Conservation (phyloP, 2,329 filamentous ascomycete genomes). For the Aspergillus tamarii region DNA sequence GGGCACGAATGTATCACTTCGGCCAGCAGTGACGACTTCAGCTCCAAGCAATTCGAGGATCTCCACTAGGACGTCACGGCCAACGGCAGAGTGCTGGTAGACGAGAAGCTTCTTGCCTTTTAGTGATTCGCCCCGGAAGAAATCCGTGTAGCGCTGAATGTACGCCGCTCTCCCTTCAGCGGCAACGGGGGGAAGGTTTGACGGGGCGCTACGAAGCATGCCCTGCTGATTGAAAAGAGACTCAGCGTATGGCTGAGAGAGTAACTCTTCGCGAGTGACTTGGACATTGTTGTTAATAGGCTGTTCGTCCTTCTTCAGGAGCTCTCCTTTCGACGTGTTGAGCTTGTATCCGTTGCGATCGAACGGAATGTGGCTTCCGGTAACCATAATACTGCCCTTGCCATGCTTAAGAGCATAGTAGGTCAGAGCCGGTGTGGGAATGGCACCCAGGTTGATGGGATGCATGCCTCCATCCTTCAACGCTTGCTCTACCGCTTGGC, state of each 20-base stretch:
- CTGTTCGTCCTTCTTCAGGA: slow-evolving; percentile 37
- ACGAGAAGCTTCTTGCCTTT: slow-evolving; percentile 32
- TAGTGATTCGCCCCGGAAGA: slow-evolving; percentile 34
- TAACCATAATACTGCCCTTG: slow-evolving; percentile 41
- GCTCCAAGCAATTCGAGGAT: slow-evolving; percentile 35
- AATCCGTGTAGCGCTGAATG: slow-evolving; percentile 35
- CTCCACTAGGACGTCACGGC: slow-evolving; percentile 36
- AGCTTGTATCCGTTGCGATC: slow-evolving; percentile 41
- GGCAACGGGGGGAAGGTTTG: slow-evolving; percentile 18
- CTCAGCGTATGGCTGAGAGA: slow-evolving; percentile 29
- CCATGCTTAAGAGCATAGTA: slow-evolving; percentile 31
- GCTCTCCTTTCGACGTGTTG: slow-evolving; percentile 37
- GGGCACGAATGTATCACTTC: slow-evolving; percentile 38
- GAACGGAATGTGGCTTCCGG: slow-evolving; percentile 40
- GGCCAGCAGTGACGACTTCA: slow-evolving; percentile 32
- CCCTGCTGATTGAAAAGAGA: slow-evolving; percentile 34
- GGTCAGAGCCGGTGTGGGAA: slow-evolving; percentile 37
- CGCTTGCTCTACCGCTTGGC: slow-evolving; percentile 36
- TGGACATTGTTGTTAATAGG: slow-evolving; percentile 35
- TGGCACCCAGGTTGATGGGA: slow-evolving; percentile 35
- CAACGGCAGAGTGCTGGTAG: slow-evolving; percentile 40
- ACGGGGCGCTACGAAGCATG: slow-evolving; percentile 26
- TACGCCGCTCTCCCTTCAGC: slow-evolving; percentile 29
- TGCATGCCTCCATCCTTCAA: slow-evolving; percentile 32
- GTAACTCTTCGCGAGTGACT: slow-evolving; percentile 27